Conservation (phyloP, 2,329 filamentous ascomycete genomes). For the Penicillium sp. region DNA sequence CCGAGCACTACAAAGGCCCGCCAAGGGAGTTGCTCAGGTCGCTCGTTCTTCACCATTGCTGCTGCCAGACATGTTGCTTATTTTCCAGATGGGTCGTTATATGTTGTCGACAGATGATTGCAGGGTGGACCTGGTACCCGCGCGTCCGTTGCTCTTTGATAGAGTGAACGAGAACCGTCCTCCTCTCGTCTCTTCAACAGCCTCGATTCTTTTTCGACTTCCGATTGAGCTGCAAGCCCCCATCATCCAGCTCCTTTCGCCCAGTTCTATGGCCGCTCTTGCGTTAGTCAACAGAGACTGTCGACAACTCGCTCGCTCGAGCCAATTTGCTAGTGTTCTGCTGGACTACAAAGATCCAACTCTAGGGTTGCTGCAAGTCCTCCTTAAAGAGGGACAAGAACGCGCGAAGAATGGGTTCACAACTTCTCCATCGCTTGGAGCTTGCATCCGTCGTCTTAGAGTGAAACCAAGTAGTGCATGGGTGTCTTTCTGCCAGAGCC, state of each 20-base stretch:
- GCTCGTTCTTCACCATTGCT: no score
- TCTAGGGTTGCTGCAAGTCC: neutral
- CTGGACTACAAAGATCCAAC: neutral
- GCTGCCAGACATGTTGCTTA: no score
- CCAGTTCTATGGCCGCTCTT: neutral
- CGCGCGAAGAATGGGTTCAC: neutral
- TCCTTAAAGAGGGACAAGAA: neutral
- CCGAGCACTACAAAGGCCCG: no score
- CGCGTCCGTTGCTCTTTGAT: neutral
- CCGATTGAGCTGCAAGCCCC: conserved; percentile 2
- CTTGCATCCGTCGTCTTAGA: conserved; percentile 2
- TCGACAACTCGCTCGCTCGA: conserved; percentile 10
- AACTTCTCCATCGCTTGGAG: conserved; percentile 3
- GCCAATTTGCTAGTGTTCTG: conserved; percentile 3
- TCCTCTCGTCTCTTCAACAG: neutral
- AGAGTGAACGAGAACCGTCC: conserved; percentile 3
- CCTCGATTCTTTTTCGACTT: neutral
- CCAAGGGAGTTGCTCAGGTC: no score
- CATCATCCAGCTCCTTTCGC: neutral
- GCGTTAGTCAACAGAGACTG: conserved; percentile 10
- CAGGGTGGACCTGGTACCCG: no score
- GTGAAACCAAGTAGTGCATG: no score
- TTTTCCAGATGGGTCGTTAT: no score
- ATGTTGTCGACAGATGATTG: no score
- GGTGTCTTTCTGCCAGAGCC: no score